Percentiles rank a stretch among this genome's conserved stretches.
These are phyloP conservation scores for Russula abietina DNA, from an alignment of 768 basidiomycete species.

Conservation along the genomic window DNA sequence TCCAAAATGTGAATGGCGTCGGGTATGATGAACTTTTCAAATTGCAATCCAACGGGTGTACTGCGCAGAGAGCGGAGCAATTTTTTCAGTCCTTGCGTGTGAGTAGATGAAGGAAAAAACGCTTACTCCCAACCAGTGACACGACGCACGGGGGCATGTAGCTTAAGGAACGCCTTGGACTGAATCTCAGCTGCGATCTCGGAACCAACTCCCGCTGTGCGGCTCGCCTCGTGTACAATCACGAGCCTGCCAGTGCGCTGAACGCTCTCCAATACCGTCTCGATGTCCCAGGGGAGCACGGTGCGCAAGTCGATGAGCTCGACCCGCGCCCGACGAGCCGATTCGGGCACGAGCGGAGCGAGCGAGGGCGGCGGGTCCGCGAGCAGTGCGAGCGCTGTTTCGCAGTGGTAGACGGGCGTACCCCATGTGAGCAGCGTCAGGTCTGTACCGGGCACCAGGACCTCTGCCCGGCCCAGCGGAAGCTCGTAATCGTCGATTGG, in stretches of 20 bases:
- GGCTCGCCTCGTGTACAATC: slow-evolving; percentile 88
- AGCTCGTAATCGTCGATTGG: slow-evolving; percentile 81
- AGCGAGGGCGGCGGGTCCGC: slow-evolving; percentile 58
- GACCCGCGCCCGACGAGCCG: slow-evolving; percentile 61
- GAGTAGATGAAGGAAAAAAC: slow-evolving; percentile 3
- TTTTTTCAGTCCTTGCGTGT: background rate
- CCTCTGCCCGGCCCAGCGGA: slow-evolving; percentile 79
- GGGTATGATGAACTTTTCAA: slow-evolving; percentile 89
- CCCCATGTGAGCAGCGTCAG: slow-evolving; percentile 91
- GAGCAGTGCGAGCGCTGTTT: slow-evolving; percentile 73
- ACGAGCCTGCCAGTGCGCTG: slow-evolving; percentile 78
- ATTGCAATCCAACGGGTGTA: slow-evolving; percentile 77
- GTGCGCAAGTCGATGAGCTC: slow-evolving; percentile 90
- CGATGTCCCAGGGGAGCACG: slow-evolving; percentile 84
- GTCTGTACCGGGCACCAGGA: slow-evolving; percentile 66
- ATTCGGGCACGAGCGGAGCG: slow-evolving; percentile 55
- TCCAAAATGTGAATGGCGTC: slow-evolving; percentile 81
- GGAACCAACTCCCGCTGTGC: slow-evolving; percentile 81
- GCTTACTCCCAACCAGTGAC: slow-evolving; percentile 95
- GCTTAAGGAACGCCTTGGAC: slow-evolving; percentile 78
- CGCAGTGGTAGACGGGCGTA: slow-evolving; percentile 88
- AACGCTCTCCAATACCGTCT: slow-evolving; percentile 76
- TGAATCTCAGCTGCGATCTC: slow-evolving; percentile 91
- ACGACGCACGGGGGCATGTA: slow-evolving; percentile 82
- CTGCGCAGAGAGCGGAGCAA: slow-evolving; percentile 35